Conservation (phyloP, 2,329 filamentous ascomycete species). For the Aspergillus sp. region DNA sequence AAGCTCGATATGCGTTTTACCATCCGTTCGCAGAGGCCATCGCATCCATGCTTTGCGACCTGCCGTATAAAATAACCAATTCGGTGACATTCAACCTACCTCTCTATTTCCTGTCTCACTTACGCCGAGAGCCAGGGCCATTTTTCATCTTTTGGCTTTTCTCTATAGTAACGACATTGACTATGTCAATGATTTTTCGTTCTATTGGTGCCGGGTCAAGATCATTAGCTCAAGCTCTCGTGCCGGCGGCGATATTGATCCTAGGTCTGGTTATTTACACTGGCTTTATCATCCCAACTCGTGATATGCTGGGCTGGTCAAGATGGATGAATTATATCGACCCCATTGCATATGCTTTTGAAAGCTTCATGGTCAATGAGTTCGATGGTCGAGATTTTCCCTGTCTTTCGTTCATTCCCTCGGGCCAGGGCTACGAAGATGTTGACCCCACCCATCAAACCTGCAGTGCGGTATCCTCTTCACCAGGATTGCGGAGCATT, state of each 20-base stretch:
- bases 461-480: constrained; percentile 55
- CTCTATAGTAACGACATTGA: constrained; percentile 48
- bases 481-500: constrained; percentile 17
- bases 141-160: constrained; percentile 61
- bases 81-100: constrained; percentile 9
- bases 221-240: constrained; percentile 52
- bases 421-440: constrained; percentile 10
- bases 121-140: constrained; percentile 46
- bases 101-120: constrained; percentile 61
- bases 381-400: constrained; percentile 27
- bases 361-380: constrained; percentile 32
- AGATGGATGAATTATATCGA: constrained; percentile 40
- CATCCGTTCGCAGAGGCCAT: constrained; percentile 11
- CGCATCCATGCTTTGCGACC: constrained; percentile 11
- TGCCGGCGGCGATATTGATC: constrained; percentile 39
- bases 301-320: constrained; percentile 51
- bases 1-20: constrained; percentile 1
- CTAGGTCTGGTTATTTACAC: constrained; percentile 33
- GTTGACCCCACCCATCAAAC: background rate
- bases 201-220: constrained; percentile 47
- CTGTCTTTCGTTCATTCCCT: constrained; percentile 22
- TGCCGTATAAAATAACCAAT: constrained; percentile 9
- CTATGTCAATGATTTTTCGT: constrained; percentile 57
- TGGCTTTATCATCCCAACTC: constrained; percentile 40
- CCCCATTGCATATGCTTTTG: constrained; percentile 33